Evolutionary conservation across 202 grass and related monocot genomes (phyloP), one percentile per base, ranked within the genome.

Genomic region (Alloteropsis angusta): DNA sequence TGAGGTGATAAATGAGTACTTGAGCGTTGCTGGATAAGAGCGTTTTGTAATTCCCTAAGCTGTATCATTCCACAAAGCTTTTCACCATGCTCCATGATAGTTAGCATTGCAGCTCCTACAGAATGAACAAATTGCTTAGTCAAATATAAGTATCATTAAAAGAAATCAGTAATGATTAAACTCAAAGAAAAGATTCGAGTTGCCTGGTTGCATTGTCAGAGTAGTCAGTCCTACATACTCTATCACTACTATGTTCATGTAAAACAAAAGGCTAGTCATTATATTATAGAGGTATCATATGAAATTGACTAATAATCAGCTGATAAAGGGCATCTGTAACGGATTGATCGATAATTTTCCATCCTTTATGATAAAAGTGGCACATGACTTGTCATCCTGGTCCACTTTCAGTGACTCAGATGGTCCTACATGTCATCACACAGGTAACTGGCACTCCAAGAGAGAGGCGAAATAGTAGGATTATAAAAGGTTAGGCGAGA

Each of bases 21-120:
- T 82, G 80, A 86, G 72, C 69, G 67, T 66, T 92, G 84, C 57
- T 87, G 90, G 70, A 77, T 90, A 87, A 95, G 83, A n/a, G 34
- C 34, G 55, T 90, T 98, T 85, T 98, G 92, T 74, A 98, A 81
- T 76, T 98, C 92, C 79, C 96, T 95, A 26, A 98, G 70, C 79
- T 95, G 92, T 23, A 91, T 93, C 84, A 98, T 83, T 76, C 92
- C 88, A 71, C 79, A 98, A 48, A 98, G 83, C 64, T 98, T 98
- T 81, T 98, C 96, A 80, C 96, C 96, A 82, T 95, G 92, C 65
- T 98, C 96, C 96, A 98, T 93, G 65, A 98, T 85, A 85, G 79
- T 89, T 82, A 95, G 72, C 92, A 89, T 87, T 77, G 92, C 90
- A 85, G 80, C 69, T 88, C 96, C 96, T 85, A 66, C 36, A 81